phyloP scores from a whole-genome alignment of 257 asterid species.

The Solanum rostratum region DNA sequence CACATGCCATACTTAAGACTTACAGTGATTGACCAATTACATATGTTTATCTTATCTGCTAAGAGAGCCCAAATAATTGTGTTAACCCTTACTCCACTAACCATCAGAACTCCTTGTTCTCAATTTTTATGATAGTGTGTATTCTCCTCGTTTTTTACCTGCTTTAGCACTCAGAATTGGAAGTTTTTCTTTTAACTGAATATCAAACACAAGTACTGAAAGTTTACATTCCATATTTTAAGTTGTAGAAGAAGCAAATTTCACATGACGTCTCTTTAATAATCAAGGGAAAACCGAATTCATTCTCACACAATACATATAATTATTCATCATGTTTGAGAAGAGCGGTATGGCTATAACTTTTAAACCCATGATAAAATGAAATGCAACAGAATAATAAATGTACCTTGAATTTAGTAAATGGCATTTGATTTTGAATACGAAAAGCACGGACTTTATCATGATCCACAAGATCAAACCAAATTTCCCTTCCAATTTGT shows the following conservation, averaged over 20 bases:
- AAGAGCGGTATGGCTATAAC: neutral
- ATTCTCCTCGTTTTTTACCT: neutral
- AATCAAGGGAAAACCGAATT: neutral
- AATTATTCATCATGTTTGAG: neutral
- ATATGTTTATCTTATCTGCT: neutral
- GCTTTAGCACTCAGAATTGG: neutral
- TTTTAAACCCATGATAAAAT: too few relatives aligned
- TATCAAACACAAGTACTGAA: neutral
- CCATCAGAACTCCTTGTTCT: neutral
- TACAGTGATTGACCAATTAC: neutral
- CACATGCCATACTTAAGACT: neutral
- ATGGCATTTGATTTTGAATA: constrained; percentile 60
- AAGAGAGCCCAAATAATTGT: neutral
- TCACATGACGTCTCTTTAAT: neutral
- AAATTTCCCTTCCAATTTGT: constrained; percentile 63
- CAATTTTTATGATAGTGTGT: neutral
- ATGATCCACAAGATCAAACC: constrained; percentile 86
- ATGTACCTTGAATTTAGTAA: constrained; percentile 58
- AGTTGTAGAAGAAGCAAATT: neutral
- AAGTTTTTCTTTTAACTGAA: neutral
- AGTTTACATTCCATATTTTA: neutral
- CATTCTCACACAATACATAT: neutral
- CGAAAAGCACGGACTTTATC: constrained; percentile 64
- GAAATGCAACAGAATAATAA: neutral
- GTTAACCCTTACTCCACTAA: neutral